A percentile compares a stretch with the other conserved stretches of the same genome.
Conservation (phyloP, 2,329 filamentous ascomycete species). For the Onygenales sp. region DNA sequence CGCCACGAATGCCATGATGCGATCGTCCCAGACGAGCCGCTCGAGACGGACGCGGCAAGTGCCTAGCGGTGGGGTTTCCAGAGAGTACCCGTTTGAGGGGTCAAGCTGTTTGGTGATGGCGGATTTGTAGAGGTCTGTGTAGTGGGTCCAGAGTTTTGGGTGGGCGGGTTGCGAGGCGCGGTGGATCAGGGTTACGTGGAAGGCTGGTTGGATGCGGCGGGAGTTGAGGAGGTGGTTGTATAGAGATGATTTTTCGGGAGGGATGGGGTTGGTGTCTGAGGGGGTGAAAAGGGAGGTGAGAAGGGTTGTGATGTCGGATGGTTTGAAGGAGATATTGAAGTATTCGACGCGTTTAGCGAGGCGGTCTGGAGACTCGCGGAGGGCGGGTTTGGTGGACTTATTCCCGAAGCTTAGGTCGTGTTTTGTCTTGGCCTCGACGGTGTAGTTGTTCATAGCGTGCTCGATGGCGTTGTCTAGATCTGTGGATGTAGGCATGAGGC, state of each 20-base stretch:
- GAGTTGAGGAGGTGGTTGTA: conserved; percentile 66
- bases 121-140: conserved; percentile 49
- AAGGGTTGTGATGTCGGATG: conserved; percentile 42
- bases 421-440: conserved; percentile 53
- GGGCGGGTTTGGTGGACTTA: conserved; percentile 30
- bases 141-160: conserved; percentile 66
- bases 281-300: conserved; percentile 62
- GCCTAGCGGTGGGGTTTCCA: conserved; percentile 24
- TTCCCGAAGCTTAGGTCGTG: conserved; percentile 60
- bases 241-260: conserved; percentile 51
- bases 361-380: conserved; percentile 18
- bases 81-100: conserved; percentile 14
- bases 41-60: conserved; percentile 45
- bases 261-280: conserved; percentile 26
- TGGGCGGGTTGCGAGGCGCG: conserved; percentile 52
- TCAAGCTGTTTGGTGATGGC: conserved; percentile 21
- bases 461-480: conserved; percentile 74
- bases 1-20: conserved; percentile 86
- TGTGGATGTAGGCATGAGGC: conserved; percentile 56
- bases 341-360: conserved; percentile 54
- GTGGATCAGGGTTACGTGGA: conserved; percentile 93
- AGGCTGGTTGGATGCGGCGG: conserved; percentile 69
- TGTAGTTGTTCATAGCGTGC: conserved; percentile 65
- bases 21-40: conserved; percentile 68
- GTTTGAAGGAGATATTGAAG: conserved; percentile 50